phyloP scores from a whole-genome alignment of 805 yeast genomes.

The Wickerhamomyces queroliae region DNA sequence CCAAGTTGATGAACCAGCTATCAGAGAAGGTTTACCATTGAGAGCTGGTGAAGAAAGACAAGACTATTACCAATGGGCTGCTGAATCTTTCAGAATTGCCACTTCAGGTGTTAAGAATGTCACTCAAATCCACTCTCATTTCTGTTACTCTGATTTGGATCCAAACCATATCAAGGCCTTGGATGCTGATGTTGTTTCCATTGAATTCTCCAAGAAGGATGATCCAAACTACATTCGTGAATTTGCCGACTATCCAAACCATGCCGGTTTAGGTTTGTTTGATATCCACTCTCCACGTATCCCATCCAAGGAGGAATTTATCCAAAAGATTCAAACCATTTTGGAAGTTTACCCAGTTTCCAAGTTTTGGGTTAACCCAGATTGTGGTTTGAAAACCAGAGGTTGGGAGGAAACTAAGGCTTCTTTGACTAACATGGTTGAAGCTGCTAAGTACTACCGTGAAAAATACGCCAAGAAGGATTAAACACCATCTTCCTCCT shows the following conservation, averaged over 20 bases:
- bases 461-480: constrained; percentile 29
- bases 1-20: constrained; percentile 99
- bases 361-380: constrained; percentile 99
- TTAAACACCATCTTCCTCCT: constrained; percentile 1
- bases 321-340: constrained; percentile 88
- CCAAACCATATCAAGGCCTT: constrained; percentile 99
- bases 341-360: constrained; percentile 96
- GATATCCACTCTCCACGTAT: constrained; percentile 99
- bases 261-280: constrained; percentile 97
- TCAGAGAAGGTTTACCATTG: constrained; percentile 99
- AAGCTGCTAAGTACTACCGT: constrained; percentile 96
- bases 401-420: constrained; percentile 97
- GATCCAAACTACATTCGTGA: constrained; percentile 97
- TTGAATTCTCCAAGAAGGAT: constrained; percentile 99
- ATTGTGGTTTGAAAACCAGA: constrained; percentile 99
- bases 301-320: constrained; percentile 96
- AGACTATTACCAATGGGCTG: constrained; percentile 97
- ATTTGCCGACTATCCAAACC: constrained; percentile 98
- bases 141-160: constrained; percentile 99
- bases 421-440: constrained; percentile 97
- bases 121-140: constrained; percentile 99
- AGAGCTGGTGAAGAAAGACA: constrained; percentile 97
- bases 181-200: constrained; percentile 99
- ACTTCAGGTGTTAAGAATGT: constrained; percentile 94
- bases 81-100: constrained; percentile 98